Evolutionary conservation across 495 filamentous ascomycete genomes (phyloP).

Genomic region (Lophiostoma macrostomum): DNA sequence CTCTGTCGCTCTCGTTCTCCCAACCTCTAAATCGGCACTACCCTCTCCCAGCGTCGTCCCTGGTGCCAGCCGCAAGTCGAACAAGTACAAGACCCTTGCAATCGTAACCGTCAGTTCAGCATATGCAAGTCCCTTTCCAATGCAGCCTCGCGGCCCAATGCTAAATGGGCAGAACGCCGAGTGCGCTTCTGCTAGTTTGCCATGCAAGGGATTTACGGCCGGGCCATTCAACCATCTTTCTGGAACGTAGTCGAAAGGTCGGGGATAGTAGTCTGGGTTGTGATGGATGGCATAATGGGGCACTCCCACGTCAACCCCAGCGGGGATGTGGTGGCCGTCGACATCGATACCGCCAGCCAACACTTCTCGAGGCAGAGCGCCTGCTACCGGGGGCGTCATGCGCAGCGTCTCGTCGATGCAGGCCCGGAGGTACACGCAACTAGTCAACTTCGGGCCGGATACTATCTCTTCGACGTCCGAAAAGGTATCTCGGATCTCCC

Average conservation of each 20-base stretch:
- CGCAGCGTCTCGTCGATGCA: slow-evolving; percentile 67
- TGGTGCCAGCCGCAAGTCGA: slow-evolving; percentile 26
- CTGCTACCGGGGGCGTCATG: slow-evolving; percentile 62
- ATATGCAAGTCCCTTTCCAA: slow-evolving; percentile 36
- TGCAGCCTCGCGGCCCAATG: slow-evolving; percentile 34
- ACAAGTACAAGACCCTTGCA: slow-evolving; percentile 30
- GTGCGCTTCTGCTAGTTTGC: slow-evolving; percentile 14
- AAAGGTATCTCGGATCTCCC: slow-evolving; percentile 56
- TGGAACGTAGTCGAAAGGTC: slow-evolving; percentile 30
- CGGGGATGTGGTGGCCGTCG: slow-evolving; percentile 52
- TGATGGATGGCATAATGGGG: slow-evolving; percentile 35
- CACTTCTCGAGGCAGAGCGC: slow-evolving; percentile 59
- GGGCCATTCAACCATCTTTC: slow-evolving; percentile 33
- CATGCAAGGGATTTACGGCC: slow-evolving; percentile 9
- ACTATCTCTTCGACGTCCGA: slow-evolving; percentile 51
- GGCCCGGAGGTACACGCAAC: slow-evolving; percentile 56
- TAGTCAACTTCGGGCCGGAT: slow-evolving; percentile 48
- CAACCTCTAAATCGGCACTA: slow-evolving; percentile 31
- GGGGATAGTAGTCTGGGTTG: slow-evolving; percentile 31
- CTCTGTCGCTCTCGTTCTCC: slow-evolving; percentile 48
- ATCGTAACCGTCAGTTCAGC: slow-evolving; percentile 32
- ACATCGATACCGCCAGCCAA: slow-evolving; percentile 57
- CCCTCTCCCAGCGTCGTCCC: slow-evolving; percentile 36
- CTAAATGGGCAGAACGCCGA: slow-evolving; percentile 35
- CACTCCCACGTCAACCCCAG: slow-evolving; percentile 42